Conservation (phyloP, 805 yeast species). For the Starmerella roubikii region DNA sequence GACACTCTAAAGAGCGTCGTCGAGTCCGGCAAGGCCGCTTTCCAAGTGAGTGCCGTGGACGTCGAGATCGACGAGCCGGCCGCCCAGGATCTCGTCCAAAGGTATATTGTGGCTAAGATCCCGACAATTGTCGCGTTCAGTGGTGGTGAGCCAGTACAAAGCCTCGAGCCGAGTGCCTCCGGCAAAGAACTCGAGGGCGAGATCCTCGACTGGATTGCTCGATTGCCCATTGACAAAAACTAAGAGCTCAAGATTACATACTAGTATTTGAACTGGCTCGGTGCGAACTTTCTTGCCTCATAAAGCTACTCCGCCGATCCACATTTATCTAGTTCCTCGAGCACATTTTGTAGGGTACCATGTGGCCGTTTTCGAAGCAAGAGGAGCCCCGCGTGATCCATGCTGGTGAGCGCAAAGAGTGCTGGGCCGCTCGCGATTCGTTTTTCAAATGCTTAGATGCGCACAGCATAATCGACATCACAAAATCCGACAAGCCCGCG, state of each 20-base stretch:
- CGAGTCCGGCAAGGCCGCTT: slow-evolving; percentile 33
- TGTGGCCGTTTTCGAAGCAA: slow-evolving; percentile 39
- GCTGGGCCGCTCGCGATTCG: slow-evolving; percentile 83
- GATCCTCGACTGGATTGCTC: slow-evolving; percentile 29
- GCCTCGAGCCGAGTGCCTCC: slow-evolving; percentile 22
- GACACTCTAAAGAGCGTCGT: slow-evolving; percentile 44
- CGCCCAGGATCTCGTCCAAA: slow-evolving; percentile 42
- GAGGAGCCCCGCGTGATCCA: slow-evolving; percentile 31
- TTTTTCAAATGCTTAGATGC: slow-evolving; percentile 64
- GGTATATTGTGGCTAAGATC: slow-evolving; percentile 42
- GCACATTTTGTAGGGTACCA: slow-evolving; percentile 42
- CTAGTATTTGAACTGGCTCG: too few species aligned
- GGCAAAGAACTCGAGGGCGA: slow-evolving; percentile 22
- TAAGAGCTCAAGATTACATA: too few species aligned
- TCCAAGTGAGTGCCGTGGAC: slow-evolving; percentile 50
- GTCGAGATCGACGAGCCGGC: slow-evolving; percentile 57
- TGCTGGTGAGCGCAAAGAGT: slow-evolving; percentile 43
- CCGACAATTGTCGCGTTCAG: slow-evolving; percentile 57
- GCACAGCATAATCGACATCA: slow-evolving; percentile 54
- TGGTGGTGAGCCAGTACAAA: slow-evolving; percentile 45
- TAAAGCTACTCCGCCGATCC: not conserved
- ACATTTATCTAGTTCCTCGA: not conserved
- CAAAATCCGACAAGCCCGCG: slow-evolving; percentile 33
- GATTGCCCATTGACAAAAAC: slow-evolving; percentile 12
- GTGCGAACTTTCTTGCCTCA: too few species aligned